A percentile compares a stretch with the other conserved stretches of the same genome.
These are phyloP conservation scores for Phanerochaete carnosa DNA, from an alignment of 768 basidiomycete species.

Conservation along the genomic window DNA sequence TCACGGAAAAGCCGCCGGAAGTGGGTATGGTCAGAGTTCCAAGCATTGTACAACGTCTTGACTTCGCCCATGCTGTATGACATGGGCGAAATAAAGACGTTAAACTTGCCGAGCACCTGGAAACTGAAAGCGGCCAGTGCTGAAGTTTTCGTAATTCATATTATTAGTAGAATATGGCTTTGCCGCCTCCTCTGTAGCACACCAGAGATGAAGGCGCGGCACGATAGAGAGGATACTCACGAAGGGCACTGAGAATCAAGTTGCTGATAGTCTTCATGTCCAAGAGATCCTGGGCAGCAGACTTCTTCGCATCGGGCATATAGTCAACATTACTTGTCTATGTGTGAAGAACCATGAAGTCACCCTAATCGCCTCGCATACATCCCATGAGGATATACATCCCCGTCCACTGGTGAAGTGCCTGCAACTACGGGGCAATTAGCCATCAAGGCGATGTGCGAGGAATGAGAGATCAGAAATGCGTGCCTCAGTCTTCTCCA, in stretches of 20 bases:
- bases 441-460: not conserved
- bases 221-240: not conserved
- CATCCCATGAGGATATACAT: not conserved
- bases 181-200: not conserved
- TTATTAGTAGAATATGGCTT: not conserved
- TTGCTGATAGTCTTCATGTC: not conserved
- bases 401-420: not conserved
- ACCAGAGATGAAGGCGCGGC: no score
- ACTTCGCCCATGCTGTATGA: constrained; percentile 15
- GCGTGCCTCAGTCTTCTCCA: not conserved
- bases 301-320: not conserved
- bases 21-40: constrained; percentile 12
- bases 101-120: constrained; percentile 11
- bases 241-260: not conserved
- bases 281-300: not conserved
- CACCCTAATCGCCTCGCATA: not conserved
- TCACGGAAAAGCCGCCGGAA: constrained; percentile 13
- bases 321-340: not conserved
- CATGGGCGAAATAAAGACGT: no score
- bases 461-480: not conserved
- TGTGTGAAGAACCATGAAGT: not conserved
- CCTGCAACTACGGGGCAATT: not conserved
- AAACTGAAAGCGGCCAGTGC: constrained; percentile 20
- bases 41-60: constrained; percentile 11
- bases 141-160: constrained; percentile 22